Percentiles rank a stretch among this genome's conserved stretches.
These are phyloP conservation scores for Bipolaris zeicola DNA, from an alignment of 2,329 filamentous ascomycete genomes.

Conservation along the genomic window DNA sequence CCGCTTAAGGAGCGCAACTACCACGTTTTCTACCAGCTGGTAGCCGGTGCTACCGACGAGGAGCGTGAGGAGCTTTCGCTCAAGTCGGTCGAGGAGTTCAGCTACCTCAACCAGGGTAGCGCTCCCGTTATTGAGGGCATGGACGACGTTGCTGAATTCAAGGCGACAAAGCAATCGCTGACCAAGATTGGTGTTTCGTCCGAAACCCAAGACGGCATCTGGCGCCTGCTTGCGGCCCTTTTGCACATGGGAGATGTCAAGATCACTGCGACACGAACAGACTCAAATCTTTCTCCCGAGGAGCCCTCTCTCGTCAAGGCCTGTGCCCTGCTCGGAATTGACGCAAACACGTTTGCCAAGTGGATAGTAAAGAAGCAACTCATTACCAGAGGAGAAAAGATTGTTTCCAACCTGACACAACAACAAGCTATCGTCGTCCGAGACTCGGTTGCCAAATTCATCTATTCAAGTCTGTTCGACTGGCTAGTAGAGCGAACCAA, in stretches of 20 bases:
- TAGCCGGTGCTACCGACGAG: constrained; percentile 85
- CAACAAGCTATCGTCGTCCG: constrained; percentile 93
- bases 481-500: constrained; percentile 99
- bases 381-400: constrained; percentile 94
- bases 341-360: constrained; percentile 84
- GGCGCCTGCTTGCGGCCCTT: constrained; percentile 86
- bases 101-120: constrained; percentile 95
- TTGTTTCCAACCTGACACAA: constrained; percentile 91
- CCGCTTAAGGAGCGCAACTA: constrained; percentile 98
- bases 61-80: constrained; percentile 81
- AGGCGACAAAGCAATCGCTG: constrained; percentile 84
- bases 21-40: constrained; percentile 97
- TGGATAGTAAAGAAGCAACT: constrained; percentile 99
- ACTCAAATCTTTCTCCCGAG: constrained; percentile 78
- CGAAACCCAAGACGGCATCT: constrained; percentile 80
- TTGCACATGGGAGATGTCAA: constrained; percentile 96
- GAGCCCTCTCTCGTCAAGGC: constrained; percentile 85
- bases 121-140: constrained; percentile 90
- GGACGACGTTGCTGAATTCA: constrained; percentile 92
- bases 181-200: constrained; percentile 82
- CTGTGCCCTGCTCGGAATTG: constrained; percentile 84
- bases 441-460: constrained; percentile 97
- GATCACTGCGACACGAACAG: constrained; percentile 86
- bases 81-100: constrained; percentile 84
- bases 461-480: constrained; percentile 97